A percentile compares a stretch with the other conserved stretches of the same genome.
Conservation (phyloP, 805 yeast species). For the Saturnispora zaruensis region DNA sequence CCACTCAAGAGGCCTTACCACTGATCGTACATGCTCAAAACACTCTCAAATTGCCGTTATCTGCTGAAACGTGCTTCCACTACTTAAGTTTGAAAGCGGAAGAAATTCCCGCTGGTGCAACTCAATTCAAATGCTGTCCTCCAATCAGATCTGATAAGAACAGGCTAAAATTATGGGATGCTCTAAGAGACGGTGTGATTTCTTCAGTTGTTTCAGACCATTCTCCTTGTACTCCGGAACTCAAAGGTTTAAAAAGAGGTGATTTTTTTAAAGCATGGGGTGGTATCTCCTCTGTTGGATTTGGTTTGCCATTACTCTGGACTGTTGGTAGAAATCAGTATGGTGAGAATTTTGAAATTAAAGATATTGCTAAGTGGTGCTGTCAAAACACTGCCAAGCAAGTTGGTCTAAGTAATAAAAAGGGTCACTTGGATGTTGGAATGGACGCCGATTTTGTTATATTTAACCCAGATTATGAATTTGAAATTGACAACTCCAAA, state of each 20-base stretch:
- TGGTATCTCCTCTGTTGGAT: conserved; percentile 87
- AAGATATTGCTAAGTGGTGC: conserved; percentile 73
- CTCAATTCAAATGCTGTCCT: conserved; percentile 91
- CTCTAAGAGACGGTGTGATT: conserved; percentile 54
- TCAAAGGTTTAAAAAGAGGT: conserved; percentile 73
- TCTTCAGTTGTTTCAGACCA: conserved; percentile 91
- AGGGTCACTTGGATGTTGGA: conserved; percentile 69
- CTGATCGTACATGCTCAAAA: conserved; percentile 54
- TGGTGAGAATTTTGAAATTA: conserved; percentile 24
- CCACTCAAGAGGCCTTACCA: conserved; percentile 78
- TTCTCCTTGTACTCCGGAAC: conserved; percentile 90
- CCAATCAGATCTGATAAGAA: conserved; percentile 78
- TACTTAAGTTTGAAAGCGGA: conserved; percentile 75
- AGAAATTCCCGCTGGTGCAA: conserved; percentile 63
- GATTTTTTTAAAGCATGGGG: conserved; percentile 96
- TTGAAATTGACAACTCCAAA: conserved; percentile 42
- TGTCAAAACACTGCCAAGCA: conserved; percentile 77
- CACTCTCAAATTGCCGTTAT: conserved; percentile 44
- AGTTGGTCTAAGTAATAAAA: conserved; percentile 62
- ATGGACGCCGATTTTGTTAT: conserved; percentile 83
- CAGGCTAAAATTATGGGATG: conserved; percentile 69
- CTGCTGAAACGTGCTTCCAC: conserved; percentile 94
- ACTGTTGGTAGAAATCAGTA: conserved; percentile 53
- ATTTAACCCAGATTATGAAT: conserved; percentile 56
- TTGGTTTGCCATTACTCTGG: conserved; percentile 75